Evolutionary conservation across 1,139 yeast species (phyloP), one percentile per base, ranked within the genome.

Genomic region (Hyphopichia buzzinii): DNA sequence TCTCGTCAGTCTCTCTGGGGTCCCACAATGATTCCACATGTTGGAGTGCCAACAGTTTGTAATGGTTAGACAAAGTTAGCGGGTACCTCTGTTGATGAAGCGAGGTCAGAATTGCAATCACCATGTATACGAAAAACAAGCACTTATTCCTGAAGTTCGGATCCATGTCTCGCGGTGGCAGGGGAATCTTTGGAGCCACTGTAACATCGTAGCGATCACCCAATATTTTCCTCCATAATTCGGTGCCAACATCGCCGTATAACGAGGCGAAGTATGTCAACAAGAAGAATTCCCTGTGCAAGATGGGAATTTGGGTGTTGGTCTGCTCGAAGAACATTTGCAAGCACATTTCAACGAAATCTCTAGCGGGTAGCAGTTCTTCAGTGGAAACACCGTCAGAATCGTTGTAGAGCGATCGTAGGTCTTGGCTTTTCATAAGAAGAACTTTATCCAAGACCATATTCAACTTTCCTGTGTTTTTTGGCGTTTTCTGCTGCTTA

Each of bases 81-180:
- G 48, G 36, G 27, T 31, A 39, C 8, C 33, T 31, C 32, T 44
- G 42, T 33, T 43, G 48, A 24, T 37, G 31, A 8, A 36, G 34
- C 7, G 47, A 41, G 2, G 48, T 38, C 38, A 39, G 38, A 15
- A 43, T 41, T 16, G 47, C 47, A n/a, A 43, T 22, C 27, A 43
- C 33, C 24, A 38, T 37, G 27, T 38, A 35, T 8, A 43, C 24
- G 29, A 39, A 44, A 23, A 44, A 43, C 12, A 42, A 29, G 27
- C 49, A 40, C 24, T 38, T 44, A 10, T 31, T 25, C 13, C 21
- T 28, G 12, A 21, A 17, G 7, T 8, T 16, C 8, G 32, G 28
- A 10, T 17, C 28, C 4, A 30, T 11, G 5, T 21, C 27, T n/a
- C n/a, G n/a, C 6, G 30, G 17, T 10, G 17, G 16, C 12, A 15